Conservation (phyloP, 106 monocot species). For the Gastrodia elata region DNA sequence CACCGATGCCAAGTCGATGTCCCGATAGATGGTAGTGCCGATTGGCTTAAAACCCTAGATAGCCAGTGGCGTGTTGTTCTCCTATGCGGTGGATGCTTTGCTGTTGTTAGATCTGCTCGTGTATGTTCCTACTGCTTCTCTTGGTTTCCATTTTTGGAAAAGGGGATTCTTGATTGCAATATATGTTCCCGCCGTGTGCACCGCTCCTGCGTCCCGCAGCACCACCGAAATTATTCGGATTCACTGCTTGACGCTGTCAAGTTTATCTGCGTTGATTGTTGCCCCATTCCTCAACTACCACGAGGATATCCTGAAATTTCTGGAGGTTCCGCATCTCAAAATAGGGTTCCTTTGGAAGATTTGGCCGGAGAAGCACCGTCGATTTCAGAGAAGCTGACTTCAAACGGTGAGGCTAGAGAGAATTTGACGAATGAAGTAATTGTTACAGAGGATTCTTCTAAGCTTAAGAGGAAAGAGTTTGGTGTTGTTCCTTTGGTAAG, state of each 20-base stretch:
- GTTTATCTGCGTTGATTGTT: conserved; percentile 55
- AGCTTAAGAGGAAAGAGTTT: neutral
- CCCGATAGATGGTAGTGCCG: neutral
- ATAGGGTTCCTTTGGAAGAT: conserved; percentile 10
- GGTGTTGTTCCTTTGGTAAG: neutral
- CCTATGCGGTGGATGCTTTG: conserved; percentile 46
- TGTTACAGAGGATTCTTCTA: conserved; percentile 1
- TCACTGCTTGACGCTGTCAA: conserved; percentile 15
- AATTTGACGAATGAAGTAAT: conserved; percentile 18
- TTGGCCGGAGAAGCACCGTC: conserved; percentile 8
- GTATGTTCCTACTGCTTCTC: conserved; percentile 68
- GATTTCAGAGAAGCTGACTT: conserved; percentile 12
- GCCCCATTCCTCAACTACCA: conserved; percentile 21
- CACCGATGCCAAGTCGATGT: conserved; percentile 21
- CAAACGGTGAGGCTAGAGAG: conserved; percentile 5
- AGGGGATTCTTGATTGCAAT: conserved; percentile 16
- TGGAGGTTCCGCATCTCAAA: neutral
- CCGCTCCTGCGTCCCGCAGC: conserved; percentile 30
- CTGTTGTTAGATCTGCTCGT: conserved; percentile 20
- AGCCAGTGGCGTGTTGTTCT: conserved; percentile 61
- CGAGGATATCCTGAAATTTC: neutral
- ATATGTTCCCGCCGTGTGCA: conserved; percentile 51
- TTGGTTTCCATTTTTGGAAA: neutral
- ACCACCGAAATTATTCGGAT: conserved; percentile 26
- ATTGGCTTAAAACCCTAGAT: conserved; percentile 17